A percentile compares a stretch with the other conserved stretches of the same genome.
Conservation (phyloP, 768 basidiomycete genomes). For the Psilocybe cubensis region DNA sequence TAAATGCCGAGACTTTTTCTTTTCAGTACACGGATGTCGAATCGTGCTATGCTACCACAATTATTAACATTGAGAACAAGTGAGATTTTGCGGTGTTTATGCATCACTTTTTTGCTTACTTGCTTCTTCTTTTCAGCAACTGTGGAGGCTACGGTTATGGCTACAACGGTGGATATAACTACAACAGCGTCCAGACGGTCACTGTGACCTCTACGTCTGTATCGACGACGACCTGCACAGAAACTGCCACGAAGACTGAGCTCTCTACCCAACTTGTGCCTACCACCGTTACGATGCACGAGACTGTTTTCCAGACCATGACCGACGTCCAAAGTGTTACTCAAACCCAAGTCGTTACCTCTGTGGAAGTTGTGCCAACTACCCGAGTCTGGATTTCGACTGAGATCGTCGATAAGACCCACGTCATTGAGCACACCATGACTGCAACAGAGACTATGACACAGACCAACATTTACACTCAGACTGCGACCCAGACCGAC, state of each 20-base stretch:
- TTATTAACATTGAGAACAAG: slow-evolving; percentile 49
- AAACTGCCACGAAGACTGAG: slow-evolving; percentile 14
- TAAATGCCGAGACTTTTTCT: slow-evolving; percentile 1
- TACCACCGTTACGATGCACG: slow-evolving; percentile 45
- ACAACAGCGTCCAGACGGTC: slow-evolving; percentile 21
- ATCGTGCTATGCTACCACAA: slow-evolving; percentile 68
- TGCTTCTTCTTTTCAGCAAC: slow-evolving; percentile 16
- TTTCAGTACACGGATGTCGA: slow-evolving; percentile 40
- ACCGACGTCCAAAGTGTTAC: slow-evolving; percentile 40
- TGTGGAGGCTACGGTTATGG: slow-evolving; percentile 18
- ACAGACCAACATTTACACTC: slow-evolving; percentile 55
- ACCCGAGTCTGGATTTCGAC: slow-evolving; percentile 72
- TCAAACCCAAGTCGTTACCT: slow-evolving; percentile 51
- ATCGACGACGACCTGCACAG: neutral
- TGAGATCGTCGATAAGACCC: slow-evolving; percentile 60
- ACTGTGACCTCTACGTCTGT: slow-evolving; percentile 12
- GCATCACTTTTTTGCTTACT: neutral
- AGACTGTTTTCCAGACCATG: slow-evolving; percentile 44
- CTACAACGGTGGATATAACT: slow-evolving; percentile 10
- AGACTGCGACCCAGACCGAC: slow-evolving; percentile 48
- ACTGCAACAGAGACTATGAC: slow-evolving; percentile 69
- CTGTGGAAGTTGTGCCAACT: slow-evolving; percentile 59
- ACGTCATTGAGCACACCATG: slow-evolving; percentile 58
- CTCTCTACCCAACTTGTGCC: slow-evolving; percentile 28
- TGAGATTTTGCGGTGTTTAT: slow-evolving; percentile 6